These are phyloP conservation scores for Epichloe baconii DNA, from an alignment of 2,329 filamentous ascomycete genomes.

Conservation along the genomic window DNA sequence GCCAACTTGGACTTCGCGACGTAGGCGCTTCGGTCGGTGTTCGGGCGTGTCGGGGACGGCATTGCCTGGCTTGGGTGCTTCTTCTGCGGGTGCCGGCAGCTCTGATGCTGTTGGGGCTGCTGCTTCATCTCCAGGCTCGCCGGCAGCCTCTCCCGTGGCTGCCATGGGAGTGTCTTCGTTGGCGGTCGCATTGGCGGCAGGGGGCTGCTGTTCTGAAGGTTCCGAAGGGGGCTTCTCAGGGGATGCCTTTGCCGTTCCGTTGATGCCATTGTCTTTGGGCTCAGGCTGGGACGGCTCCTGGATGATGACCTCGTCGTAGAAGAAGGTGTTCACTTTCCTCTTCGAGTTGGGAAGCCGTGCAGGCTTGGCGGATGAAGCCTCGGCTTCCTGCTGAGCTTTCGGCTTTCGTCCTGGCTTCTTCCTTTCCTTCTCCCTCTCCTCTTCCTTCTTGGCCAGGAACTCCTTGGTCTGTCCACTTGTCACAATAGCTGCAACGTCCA, in stretches of 20 bases:
- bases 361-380: slow-evolving; percentile 39
- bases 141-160: background rate
- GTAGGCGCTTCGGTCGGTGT: slow-evolving; percentile 39
- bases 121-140: slow-evolving; percentile 5
- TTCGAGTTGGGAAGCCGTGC: slow-evolving; percentile 59
- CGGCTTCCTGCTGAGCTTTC: slow-evolving; percentile 42
- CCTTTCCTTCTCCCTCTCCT: slow-evolving; percentile 68
- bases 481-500: slow-evolving; percentile 77
- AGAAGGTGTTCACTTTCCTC: slow-evolving; percentile 54
- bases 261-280: slow-evolving; percentile 16
- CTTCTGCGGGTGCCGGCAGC: background rate
- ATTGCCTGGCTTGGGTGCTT: slow-evolving; percentile 2
- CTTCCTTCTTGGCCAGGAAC: slow-evolving; percentile 71
- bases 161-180: background rate
- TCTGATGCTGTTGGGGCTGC: slow-evolving; percentile 4
- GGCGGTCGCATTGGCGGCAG: background rate
- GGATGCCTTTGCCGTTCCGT: slow-evolving; percentile 8
- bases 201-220: slow-evolving; percentile 2
- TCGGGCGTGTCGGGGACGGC: slow-evolving; percentile 22
- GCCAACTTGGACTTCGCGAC: slow-evolving; percentile 63
- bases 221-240: slow-evolving; percentile 1
- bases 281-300: slow-evolving; percentile 37
- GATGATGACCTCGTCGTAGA: slow-evolving; percentile 54
- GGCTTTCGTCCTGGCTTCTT: slow-evolving; percentile 40
- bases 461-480: slow-evolving; percentile 70